These are phyloP conservation scores for Pleurotus giganteus DNA, from an alignment of 768 basidiomycete genomes.

Conservation along the genomic window DNA sequence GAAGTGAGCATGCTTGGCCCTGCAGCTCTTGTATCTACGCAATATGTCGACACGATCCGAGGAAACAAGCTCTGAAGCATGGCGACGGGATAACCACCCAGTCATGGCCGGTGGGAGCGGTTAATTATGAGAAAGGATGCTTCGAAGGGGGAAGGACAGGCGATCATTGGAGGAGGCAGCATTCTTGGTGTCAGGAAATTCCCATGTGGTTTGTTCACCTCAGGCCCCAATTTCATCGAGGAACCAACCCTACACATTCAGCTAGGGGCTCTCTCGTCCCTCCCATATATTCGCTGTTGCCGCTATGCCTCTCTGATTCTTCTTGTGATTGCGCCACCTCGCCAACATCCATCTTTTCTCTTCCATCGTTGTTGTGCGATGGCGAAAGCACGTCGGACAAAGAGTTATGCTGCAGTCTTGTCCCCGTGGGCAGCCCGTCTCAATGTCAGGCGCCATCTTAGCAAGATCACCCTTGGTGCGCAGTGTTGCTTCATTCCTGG, in stretches of 20 bases:
- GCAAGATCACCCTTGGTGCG: conserved; percentile 20
- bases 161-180: background rate
- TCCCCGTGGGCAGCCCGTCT: conserved; percentile 21
- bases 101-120: too few relatives aligned
- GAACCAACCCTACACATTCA: conserved; percentile 4
- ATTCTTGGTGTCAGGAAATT: conserved; percentile 9
- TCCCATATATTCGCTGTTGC: background rate
- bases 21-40: too few relatives aligned
- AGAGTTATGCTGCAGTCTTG: conserved; percentile 16
- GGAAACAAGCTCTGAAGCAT: too few relatives aligned
- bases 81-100: too few relatives aligned
- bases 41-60: too few relatives aligned
- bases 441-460: conserved; percentile 22
- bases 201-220: conserved; percentile 4
- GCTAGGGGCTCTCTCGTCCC: background rate
- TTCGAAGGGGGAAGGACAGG: background rate
- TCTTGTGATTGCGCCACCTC: conserved; percentile 7
- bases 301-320: background rate
- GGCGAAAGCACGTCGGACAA: conserved; percentile 7
- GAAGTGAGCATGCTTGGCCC: too few relatives aligned
- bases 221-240: background rate
- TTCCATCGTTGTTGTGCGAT: background rate
- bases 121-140: background rate
- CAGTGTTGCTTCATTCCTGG: background rate
- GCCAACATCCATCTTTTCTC: background rate